Conservation (phyloP, 1,139 yeast genomes). For the Sugiyamaella paludigena region DNA sequence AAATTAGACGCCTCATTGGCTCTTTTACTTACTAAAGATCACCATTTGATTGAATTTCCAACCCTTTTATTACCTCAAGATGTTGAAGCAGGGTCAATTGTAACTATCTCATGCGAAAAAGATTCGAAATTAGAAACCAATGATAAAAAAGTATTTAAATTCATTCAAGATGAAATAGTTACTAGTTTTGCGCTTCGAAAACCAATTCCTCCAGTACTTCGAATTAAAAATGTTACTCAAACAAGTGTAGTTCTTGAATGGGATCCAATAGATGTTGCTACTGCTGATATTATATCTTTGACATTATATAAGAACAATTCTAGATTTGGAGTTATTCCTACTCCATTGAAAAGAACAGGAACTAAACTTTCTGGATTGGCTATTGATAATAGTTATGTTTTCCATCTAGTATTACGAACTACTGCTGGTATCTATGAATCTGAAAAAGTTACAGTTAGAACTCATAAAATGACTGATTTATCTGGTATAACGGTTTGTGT, state of each 20-base stretch:
- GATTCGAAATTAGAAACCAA: slow-evolving; percentile 65
- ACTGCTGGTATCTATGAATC: slow-evolving; percentile 84
- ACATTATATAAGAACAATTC: slow-evolving; percentile 75
- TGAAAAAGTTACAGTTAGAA: slow-evolving; percentile 64
- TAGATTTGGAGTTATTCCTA: slow-evolving; percentile 82
- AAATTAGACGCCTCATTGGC: slow-evolving; percentile 95
- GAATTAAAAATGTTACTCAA: slow-evolving; percentile 79
- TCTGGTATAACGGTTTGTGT: slow-evolving; percentile 90
- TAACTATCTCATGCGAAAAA: slow-evolving; percentile 79
- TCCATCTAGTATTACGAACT: slow-evolving; percentile 78
- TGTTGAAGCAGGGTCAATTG: slow-evolving; percentile 91
- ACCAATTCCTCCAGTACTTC: slow-evolving; percentile 73
- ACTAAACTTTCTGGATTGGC: slow-evolving; percentile 91
- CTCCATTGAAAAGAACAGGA: slow-evolving; percentile 73
- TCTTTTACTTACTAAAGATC: slow-evolving; percentile 82
- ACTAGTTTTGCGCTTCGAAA: slow-evolving; percentile 67
- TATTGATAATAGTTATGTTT: slow-evolving; percentile 76
- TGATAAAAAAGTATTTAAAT: slow-evolving; percentile 58
- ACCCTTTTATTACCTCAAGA: slow-evolving; percentile 88
- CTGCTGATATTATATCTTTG: slow-evolving; percentile 74
- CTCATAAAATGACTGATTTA: slow-evolving; percentile 95
- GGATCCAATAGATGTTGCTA: slow-evolving; percentile 83
- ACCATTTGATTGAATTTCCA: slow-evolving; percentile 94
- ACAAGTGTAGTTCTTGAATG: slow-evolving; percentile 93
- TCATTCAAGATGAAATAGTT: slow-evolving; percentile 71